A percentile compares a stretch with the other conserved stretches of the same genome.
These are phyloP conservation scores for Tremellales sp. DNA, from an alignment of 1,284 basidiomycete genomes.

Conservation along the genomic window DNA sequence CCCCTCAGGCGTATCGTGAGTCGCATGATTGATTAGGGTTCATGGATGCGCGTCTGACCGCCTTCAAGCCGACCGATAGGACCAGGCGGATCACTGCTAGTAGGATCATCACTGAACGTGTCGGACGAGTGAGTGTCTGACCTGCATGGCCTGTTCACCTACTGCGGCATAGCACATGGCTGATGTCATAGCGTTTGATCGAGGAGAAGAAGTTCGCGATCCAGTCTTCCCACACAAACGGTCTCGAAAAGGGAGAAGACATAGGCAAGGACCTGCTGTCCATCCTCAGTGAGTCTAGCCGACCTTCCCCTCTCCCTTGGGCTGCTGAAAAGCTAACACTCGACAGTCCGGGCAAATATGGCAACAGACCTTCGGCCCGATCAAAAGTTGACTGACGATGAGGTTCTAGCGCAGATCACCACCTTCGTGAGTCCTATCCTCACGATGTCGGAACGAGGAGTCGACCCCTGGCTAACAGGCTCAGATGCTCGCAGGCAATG, in stretches of 20 bases:
- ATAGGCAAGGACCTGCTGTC: conserved; percentile 49
- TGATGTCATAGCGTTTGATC: conserved; percentile 51
- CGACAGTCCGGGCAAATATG: conserved; percentile 59
- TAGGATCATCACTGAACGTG: conserved; percentile 55
- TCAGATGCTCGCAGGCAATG: conserved; percentile 58
- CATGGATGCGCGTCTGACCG: too few species aligned
- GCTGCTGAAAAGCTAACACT: not conserved
- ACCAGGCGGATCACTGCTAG: conserved; percentile 46
- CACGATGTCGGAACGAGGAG: too few species aligned
- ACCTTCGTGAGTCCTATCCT: conserved; percentile 57
- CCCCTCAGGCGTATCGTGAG: conserved; percentile 57
- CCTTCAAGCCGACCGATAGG: conserved; percentile 28
- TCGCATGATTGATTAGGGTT: conserved; percentile 21
- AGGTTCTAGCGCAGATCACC: conserved; percentile 69
- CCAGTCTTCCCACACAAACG: conserved; percentile 12
- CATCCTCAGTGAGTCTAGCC: conserved; percentile 52
- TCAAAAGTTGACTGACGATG: conserved; percentile 60
- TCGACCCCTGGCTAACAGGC: not conserved
- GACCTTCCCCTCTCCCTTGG: not conserved
- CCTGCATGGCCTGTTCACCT: too few species aligned
- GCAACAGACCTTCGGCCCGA: conserved; percentile 54
- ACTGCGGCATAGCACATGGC: not conserved
- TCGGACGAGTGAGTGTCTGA: conserved; percentile 54
- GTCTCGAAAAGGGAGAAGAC: conserved; percentile 50
- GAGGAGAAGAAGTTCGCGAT: conserved; percentile 52